Base-by-base conservation (phyloP, 1,284 basidiomycete genomes). In the Schizophyllum amplum region DNA sequence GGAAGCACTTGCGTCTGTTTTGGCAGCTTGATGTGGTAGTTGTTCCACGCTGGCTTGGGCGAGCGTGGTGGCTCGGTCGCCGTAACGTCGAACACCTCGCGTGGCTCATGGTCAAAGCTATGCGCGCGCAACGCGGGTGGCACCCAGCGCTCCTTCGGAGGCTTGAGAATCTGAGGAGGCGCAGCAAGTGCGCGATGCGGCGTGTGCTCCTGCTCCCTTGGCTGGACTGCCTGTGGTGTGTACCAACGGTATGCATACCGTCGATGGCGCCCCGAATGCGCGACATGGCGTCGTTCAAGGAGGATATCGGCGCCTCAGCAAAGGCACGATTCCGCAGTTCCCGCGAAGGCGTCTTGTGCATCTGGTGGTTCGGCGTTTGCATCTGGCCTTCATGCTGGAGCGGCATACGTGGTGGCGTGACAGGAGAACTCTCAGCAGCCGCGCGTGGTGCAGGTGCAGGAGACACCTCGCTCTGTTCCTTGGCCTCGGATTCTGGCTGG, bases 201-300 rank as follows among this genome's bases (percentile, higher is more conserved):
- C 27, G 59, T 58, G 56, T 56, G 33, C 17, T 61, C 57, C 47
- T 56, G 60, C 24, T 71, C 59, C 70, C 57, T 26, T 76, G 73
- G 17, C 68, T 69, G 20, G 76, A 71, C 55, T 88, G 83, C 27
- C 27, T 33, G 13, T 33, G 27, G 13, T 33, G 27, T 13, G 27
- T 13, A 13, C 27, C 27, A 33, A 13, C 13, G 27, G 27, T 33
- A 33, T 33, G 27, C 80, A 90, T 88, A 46, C 79, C 80, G 66
- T 84, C 80, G 65, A 96, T 72, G 4, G 87, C 93, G 22, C 90
- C 92, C 67, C 90, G 93, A 65, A 97, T 92, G 25, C 92, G 82
- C 5, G 89, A 92, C 80, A 97, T 88, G 55, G 86, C 84, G 66
- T 92, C 87, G 65, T 94, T 87, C 63, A 95, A 73, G 15, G 88